phyloP scores from a whole-genome alignment of 345 rosid species.

The Citrus australasica region DNA sequence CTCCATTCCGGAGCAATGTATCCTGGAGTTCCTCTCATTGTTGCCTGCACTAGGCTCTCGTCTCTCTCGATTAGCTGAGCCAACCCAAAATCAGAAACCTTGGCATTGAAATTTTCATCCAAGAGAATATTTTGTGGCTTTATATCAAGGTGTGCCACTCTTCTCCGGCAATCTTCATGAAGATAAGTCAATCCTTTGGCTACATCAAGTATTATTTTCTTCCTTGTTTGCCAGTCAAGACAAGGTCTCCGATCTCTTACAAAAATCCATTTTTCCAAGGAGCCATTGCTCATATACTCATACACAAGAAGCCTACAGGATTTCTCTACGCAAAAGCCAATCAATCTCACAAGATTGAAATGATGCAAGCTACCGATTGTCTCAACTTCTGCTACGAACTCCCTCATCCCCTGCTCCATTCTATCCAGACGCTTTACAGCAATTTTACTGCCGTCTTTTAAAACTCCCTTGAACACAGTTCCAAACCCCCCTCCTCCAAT shows the following conservation, averaged over 20 bases:
- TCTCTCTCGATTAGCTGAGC: slow-evolving; percentile 20
- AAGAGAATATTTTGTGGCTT: slow-evolving; percentile 27
- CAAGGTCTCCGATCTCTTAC: not conserved
- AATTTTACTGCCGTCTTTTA: slow-evolving; percentile 10
- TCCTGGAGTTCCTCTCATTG: slow-evolving; percentile 23
- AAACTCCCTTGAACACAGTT: slow-evolving; percentile 17
- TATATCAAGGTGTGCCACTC: slow-evolving; percentile 18
- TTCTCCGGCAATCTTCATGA: slow-evolving; percentile 30
- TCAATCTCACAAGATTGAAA: slow-evolving; percentile 25
- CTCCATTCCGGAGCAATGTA: slow-evolving; percentile 28
- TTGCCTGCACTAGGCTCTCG: slow-evolving; percentile 16
- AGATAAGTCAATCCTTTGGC: slow-evolving; percentile 33
- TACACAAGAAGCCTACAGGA: slow-evolving; percentile 23
- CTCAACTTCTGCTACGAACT: slow-evolving; percentile 34
- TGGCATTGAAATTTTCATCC: slow-evolving; percentile 23
- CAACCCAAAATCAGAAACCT: slow-evolving; percentile 26
- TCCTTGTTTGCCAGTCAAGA: slow-evolving; percentile 26
- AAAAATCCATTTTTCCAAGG: slow-evolving; percentile 31
- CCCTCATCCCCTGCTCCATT: slow-evolving; percentile 14
- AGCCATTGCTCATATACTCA: slow-evolving; percentile 25
- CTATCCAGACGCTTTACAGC: slow-evolving; percentile 18
- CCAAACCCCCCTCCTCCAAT: slow-evolving; percentile 22
- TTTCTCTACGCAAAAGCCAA: slow-evolving; percentile 32
- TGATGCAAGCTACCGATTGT: slow-evolving; percentile 33
- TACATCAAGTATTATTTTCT: slow-evolving; percentile 29